phyloP scores from a whole-genome alignment of 2,329 filamentous ascomycete genomes.

The Ophiosphaerella korrae region DNA sequence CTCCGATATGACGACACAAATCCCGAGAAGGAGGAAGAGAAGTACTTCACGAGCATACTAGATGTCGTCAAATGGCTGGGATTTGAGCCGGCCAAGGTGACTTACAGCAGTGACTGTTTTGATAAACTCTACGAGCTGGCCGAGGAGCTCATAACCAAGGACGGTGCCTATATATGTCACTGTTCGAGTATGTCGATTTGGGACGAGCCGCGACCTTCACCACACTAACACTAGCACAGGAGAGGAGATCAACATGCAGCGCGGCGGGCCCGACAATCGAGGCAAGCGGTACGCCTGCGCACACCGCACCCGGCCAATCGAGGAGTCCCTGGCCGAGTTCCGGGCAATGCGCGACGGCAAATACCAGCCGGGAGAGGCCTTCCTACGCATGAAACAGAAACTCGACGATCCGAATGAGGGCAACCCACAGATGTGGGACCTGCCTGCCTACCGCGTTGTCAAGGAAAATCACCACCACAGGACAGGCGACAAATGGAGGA shows the following conservation, averaged over 20 bases:
- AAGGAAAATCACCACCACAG: conserved; percentile 75
- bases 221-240: conserved; percentile 53
- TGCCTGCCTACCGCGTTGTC: conserved; percentile 86
- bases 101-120: conserved; percentile 90
- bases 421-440: conserved; percentile 96
- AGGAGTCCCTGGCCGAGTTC: conserved; percentile 82
- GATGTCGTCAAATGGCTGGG: conserved; percentile 88
- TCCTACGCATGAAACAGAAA: conserved; percentile 92
- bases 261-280: conserved; percentile 74
- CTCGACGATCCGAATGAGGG: conserved; percentile 64
- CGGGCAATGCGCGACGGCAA: conserved; percentile 89
- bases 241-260: conserved; percentile 82
- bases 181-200: conserved; percentile 62
- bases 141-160: conserved; percentile 77
- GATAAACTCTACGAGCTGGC: conserved; percentile 85
- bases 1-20: conserved; percentile 94
- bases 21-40: conserved; percentile 88
- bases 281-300: conserved; percentile 77
- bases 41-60: conserved; percentile 86
- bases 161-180: conserved; percentile 80
- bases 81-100: conserved; percentile 79
- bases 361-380: conserved; percentile 82
- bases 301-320: conserved; percentile 75
- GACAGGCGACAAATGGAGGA: conserved; percentile 83
- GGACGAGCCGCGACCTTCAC: too few species aligned